Percentiles rank a stretch among this genome's conserved stretches.
Evolutionary conservation across 2,329 filamentous ascomycete genomes (phyloP).

Genomic region (Ophiostoma fasciatum): DNA sequence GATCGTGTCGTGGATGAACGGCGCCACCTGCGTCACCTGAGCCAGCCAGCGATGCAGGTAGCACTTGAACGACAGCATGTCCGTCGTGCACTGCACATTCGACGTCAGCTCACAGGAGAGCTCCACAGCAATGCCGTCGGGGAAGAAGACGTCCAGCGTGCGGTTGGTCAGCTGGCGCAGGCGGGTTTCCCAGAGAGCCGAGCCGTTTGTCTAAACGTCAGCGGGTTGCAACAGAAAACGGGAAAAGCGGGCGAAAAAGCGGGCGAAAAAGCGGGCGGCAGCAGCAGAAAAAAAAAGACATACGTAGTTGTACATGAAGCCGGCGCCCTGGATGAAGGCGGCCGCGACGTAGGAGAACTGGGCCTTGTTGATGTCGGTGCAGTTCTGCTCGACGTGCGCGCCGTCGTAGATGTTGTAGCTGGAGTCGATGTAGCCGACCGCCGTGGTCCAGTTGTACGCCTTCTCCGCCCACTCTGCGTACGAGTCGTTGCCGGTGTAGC

Average conservation of each 20-base stretch:
- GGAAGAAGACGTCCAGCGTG: constrained; percentile 28
- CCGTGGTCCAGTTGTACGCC: constrained; percentile 46
- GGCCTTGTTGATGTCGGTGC: constrained; percentile 42
- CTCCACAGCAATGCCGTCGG: constrained; percentile 47
- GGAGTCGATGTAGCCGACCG: constrained; percentile 42
- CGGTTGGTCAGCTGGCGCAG: too few species aligned
- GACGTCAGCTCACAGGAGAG: constrained; percentile 44
- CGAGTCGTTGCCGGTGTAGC: constrained; percentile 52
- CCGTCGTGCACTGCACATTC: constrained; percentile 43
- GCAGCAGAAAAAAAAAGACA: constrained; percentile 15
- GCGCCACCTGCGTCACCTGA: constrained; percentile 45
- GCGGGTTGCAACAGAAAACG: not conserved
- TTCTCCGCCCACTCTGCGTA: constrained; percentile 48
- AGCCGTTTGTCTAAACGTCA: constrained; percentile 36
- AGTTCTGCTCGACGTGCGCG: constrained; percentile 40
- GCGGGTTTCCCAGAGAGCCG: constrained; percentile 6
- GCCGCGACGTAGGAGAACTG: constrained; percentile 57
- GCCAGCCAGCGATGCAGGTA: constrained; percentile 53
- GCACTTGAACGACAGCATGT: constrained; percentile 61
- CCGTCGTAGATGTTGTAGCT: constrained; percentile 49
- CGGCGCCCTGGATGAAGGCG: constrained; percentile 45
- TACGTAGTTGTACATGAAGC: constrained; percentile 53
- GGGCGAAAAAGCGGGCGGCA: too few species aligned
- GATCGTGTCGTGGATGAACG: constrained; percentile 39
- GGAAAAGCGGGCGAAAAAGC: too few species aligned